Evolutionary conservation across 225 moss, liverwort and hornwort genomes (phyloP).

Genomic region (Pseudoscleropodium purum): DNA sequence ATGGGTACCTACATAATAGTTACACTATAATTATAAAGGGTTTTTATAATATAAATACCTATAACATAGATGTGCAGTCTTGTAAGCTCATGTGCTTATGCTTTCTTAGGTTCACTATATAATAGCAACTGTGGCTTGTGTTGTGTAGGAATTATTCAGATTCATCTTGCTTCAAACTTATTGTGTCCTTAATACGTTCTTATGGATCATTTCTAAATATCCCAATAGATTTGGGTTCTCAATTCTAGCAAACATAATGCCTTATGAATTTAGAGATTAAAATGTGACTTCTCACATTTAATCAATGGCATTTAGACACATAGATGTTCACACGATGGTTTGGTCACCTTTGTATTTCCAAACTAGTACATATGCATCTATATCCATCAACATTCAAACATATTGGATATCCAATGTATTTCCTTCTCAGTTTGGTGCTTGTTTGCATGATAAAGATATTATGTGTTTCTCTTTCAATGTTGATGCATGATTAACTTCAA

Average conservation of each 20-base stretch:
- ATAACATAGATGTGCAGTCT: no score
- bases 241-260: background rate
- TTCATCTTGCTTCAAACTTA: background rate
- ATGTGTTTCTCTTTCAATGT: fast-evolving
- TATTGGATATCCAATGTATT: fast-evolving
- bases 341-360: background rate
- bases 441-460: background rate
- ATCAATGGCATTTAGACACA: background rate
- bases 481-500: background rate
- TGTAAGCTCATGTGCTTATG: no score
- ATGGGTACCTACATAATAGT: no score
- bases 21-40: no score
- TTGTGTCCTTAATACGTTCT: fast-evolving
- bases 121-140: background rate
- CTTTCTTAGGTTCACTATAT: background rate
- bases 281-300: background rate
- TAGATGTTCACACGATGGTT: background rate
- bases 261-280: background rate
- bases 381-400: background rate
- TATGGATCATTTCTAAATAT: fast-evolving
- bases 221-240: no score
- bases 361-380: background rate
- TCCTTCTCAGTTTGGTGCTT: background rate
- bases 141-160: fast-evolving
- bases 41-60: no score